These are phyloP conservation scores for Septoria linicola DNA, from an alignment of 2,329 filamentous ascomycete species.

Conservation along the genomic window DNA sequence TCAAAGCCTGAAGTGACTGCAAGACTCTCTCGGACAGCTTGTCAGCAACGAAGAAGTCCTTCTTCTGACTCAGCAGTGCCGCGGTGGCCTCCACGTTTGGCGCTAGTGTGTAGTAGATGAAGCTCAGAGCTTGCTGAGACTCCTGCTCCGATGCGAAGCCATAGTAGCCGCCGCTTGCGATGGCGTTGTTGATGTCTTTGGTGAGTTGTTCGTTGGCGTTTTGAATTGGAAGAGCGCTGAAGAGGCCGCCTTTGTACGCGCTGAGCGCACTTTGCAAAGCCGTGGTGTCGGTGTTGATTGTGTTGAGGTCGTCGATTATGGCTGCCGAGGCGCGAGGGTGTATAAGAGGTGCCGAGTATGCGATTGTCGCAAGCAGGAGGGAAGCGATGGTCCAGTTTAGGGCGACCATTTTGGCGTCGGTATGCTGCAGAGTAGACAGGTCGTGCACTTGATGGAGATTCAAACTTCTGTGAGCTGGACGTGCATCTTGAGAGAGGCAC, in stretches of 20 bases:
- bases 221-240: slow-evolving; percentile 5
- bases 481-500: no score
- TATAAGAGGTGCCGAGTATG: neutral
- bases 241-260: slow-evolving; percentile 7
- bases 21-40: neutral
- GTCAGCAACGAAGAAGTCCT: neutral
- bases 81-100: neutral
- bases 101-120: neutral
- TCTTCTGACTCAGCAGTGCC: neutral
- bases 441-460: no score
- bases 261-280: neutral
- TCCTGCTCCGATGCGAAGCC: slow-evolving; percentile 1
- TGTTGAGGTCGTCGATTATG: slow-evolving; percentile 3
- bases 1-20: neutral
- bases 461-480: no score
- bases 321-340: neutral
- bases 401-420: neutral
- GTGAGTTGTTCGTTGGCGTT: neutral
- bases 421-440: no score
- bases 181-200: neutral
- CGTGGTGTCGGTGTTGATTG: slow-evolving; percentile 4
- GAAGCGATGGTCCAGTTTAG: neutral
- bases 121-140: neutral
- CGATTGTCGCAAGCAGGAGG: neutral
- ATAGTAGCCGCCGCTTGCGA: neutral